A percentile compares a stretch with the other conserved stretches of the same genome.
Evolutionary conservation across 495 filamentous ascomycete genomes (phyloP).

Genomic region (Copromyces sp.): DNA sequence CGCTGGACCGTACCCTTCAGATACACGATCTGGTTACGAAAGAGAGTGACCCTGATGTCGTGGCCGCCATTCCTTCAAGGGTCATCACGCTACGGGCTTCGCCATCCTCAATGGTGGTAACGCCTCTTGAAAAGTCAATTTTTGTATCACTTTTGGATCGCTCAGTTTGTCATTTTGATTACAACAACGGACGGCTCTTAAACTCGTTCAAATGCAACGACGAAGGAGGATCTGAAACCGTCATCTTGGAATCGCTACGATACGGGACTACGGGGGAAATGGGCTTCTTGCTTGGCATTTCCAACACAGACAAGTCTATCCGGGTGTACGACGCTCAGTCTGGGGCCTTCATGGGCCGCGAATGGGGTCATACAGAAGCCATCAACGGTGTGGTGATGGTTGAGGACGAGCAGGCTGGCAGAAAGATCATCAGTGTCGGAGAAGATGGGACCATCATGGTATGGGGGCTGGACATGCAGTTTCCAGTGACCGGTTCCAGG

Average conservation of each 20-base stretch:
- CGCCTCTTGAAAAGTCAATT: slow-evolving; percentile 52
- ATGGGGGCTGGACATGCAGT: slow-evolving; percentile 52
- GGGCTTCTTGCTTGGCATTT: slow-evolving; percentile 65
- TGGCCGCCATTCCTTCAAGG: slow-evolving; percentile 65
- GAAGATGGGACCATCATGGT: slow-evolving; percentile 82
- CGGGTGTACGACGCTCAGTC: slow-evolving; percentile 72
- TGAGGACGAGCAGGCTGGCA: slow-evolving; percentile 41
- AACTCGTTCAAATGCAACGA: slow-evolving; percentile 74
- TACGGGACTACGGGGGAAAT: slow-evolving; percentile 35
- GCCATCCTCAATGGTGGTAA: slow-evolving; percentile 68
- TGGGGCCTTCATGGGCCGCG: slow-evolving; percentile 68
- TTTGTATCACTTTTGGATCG: slow-evolving; percentile 75
- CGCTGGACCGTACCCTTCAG: slow-evolving; percentile 76
- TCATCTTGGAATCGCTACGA: slow-evolving; percentile 68
- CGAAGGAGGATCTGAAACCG: slow-evolving; percentile 64
- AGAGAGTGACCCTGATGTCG: slow-evolving; percentile 53
- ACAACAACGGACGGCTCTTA: slow-evolving; percentile 57
- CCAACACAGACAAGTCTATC: slow-evolving; percentile 90
- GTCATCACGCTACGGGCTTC: slow-evolving; percentile 77
- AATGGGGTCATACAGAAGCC: slow-evolving; percentile 90
- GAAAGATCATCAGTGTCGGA: slow-evolving; percentile 61
- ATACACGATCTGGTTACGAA: slow-evolving; percentile 66
- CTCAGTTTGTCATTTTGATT: slow-evolving; percentile 64
- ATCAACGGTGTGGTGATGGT: slow-evolving; percentile 74
- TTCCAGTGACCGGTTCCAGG: slow-evolving; percentile 20